Evolutionary conservation across 2,329 filamentous ascomycete species (phyloP), one percentile per base, ranked within the genome.

Genomic region (Colletotrichum paranaense): DNA sequence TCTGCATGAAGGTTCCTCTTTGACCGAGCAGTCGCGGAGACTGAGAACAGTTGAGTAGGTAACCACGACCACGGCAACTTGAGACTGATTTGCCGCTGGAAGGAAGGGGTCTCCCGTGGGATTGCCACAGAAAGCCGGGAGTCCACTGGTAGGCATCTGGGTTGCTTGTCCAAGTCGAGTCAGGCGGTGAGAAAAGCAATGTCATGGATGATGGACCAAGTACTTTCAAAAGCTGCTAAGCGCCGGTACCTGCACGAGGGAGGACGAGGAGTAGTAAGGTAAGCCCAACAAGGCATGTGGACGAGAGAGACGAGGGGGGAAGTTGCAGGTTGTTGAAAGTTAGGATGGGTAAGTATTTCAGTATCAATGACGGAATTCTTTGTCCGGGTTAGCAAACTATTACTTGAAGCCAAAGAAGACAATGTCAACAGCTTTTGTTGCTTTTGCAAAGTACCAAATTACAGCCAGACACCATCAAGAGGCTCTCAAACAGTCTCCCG

Each of bases 111-210:
- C 56, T 73, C 71, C 70, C 53, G 26, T 73, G 32, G 60, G 56
- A 53, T 73, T 73, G 70, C 70, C 67, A 70, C 60, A 49, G 56
- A 46, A 70, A 62, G 67, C 28, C 19, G 60, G 60, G 60, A 70
- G 60, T 57, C 67, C 70, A 70, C 71, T 71, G 67, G 32, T 60
- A 73, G 67, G 71, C 71, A 71, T 71, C 71, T 66, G 49, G 60
- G 60, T 57, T 73, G 60, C 71, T 65, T 52, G 56, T 38, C n/a
- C 56, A 70, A 42, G 67, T 59, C 71, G 71, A 73, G 67, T 73
- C 71, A 73, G 71, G 71, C 71, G 67, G 71, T 73, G 71, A 70
- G 58, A 42, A 24, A 62, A 53, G 56, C 67, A 70, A 58, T 52
- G n/a, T 62, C 68, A 22, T 32, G 56, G 55, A 19, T 62, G 62